These are phyloP conservation scores for Fraxinus cuspidata DNA, from an alignment of 257 asterid genomes.

Conservation along the genomic window DNA sequence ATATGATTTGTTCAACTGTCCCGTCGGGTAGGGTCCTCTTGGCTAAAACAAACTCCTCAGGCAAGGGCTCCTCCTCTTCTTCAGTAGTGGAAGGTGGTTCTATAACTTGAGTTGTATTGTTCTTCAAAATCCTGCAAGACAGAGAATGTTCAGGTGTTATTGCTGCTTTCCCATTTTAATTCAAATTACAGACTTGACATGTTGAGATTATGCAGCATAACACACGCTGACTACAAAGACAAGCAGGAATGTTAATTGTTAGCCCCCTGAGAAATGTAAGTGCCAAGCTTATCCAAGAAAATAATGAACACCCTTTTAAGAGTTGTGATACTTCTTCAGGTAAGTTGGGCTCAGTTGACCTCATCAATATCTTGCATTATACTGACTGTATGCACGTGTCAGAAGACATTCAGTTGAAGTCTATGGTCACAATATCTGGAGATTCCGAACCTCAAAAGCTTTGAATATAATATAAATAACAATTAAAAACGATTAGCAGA, in stretches of 20 bases:
- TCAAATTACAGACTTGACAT: neutral
- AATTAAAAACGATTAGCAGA: constrained; percentile 13
- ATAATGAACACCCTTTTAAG: neutral
- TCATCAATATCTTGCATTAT: neutral
- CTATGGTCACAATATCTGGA: neutral
- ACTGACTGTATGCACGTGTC: constrained; percentile 2
- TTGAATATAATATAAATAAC: neutral
- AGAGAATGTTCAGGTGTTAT: constrained; percentile 20
- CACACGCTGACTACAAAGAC: neutral
- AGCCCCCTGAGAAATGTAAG: neutral
- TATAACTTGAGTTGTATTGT: constrained; percentile 64
- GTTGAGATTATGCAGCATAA: neutral
- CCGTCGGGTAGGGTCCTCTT: constrained; percentile 79
- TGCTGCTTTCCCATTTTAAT: constrained; percentile 8
- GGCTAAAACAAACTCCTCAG: constrained; percentile 79
- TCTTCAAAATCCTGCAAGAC: constrained; percentile 65
- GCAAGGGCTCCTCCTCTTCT: constrained; percentile 68
- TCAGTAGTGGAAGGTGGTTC: constrained; percentile 62
- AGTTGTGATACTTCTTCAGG: neutral
- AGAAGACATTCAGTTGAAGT: neutral
- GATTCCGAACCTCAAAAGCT: neutral
- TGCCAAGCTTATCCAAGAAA: neutral
- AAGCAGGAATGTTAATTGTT: neutral
- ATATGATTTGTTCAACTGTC: constrained; percentile 74
- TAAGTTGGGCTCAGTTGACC: neutral